Evolutionary conservation across 2,329 filamentous ascomycete genomes (phyloP).

Genomic region (Neurospora crassa): DNA sequence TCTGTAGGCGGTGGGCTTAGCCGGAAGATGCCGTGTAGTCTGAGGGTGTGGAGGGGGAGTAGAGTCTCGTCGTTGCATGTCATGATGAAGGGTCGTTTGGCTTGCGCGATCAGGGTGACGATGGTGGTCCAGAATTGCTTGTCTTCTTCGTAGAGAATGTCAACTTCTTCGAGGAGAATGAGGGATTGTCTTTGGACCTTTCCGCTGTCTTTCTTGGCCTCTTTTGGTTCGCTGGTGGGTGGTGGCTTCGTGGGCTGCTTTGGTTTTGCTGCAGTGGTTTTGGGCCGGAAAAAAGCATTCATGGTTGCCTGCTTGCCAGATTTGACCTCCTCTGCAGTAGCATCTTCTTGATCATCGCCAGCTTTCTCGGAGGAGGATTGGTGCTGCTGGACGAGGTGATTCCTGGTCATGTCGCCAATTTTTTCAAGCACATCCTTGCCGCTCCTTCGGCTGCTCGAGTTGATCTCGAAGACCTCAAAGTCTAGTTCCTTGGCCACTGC

Average conservation of each 20-base stretch:
- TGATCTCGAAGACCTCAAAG: slow-evolving; percentile 94
- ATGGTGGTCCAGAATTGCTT: slow-evolving; percentile 89
- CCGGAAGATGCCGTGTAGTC: slow-evolving; percentile 76
- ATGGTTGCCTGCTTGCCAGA: slow-evolving; percentile 69
- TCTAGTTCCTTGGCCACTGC: slow-evolving; percentile 85
- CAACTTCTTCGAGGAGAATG: slow-evolving; percentile 88
- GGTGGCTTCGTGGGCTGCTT: slow-evolving; percentile 24
- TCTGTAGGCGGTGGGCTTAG: slow-evolving; percentile 56
- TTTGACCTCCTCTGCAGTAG: slow-evolving; percentile 47
- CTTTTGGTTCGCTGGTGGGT: slow-evolving; percentile 8
- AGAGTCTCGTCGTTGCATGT: slow-evolving; percentile 89
- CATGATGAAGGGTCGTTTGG: slow-evolving; percentile 85
- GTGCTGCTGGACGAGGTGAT: slow-evolving; percentile 67
- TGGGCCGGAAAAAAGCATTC: slow-evolving; percentile 67
- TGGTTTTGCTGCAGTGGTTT: slow-evolving; percentile 22
- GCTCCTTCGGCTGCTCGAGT: slow-evolving; percentile 69
- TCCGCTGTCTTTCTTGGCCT: slow-evolving; percentile 23
- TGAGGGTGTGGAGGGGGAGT: slow-evolving; percentile 65
- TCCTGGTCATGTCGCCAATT: slow-evolving; percentile 93
- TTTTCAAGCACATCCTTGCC: slow-evolving; percentile 85
- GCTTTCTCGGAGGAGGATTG: slow-evolving; percentile 26
- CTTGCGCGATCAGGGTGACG: slow-evolving; percentile 66
- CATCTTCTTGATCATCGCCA: slow-evolving; percentile 30
- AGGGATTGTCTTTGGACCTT: slow-evolving; percentile 80
- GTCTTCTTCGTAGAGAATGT: slow-evolving; percentile 90